These are phyloP conservation scores for Lasiosphaeria miniovina DNA, from an alignment of 495 filamentous ascomycete genomes.

Conservation along the genomic window DNA sequence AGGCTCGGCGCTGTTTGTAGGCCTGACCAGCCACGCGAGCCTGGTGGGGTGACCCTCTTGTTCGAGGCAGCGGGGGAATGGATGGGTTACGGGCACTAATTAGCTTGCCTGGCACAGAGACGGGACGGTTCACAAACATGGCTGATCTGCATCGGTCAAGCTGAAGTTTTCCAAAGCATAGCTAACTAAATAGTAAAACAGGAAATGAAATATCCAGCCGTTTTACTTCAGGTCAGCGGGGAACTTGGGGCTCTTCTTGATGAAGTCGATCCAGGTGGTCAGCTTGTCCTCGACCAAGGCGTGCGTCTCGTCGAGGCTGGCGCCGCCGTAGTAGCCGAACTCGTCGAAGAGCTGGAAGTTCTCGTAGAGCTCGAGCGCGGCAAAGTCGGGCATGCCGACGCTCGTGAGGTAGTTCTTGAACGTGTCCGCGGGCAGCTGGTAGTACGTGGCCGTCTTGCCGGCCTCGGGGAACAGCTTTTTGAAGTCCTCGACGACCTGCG, in stretches of 20 bases:
- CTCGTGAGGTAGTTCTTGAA: constrained; percentile 44
- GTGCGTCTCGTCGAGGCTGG: constrained; percentile 32
- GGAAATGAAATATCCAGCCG: too few relatives aligned
- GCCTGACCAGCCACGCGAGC: too few relatives aligned
- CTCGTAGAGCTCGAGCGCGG: constrained; percentile 52
- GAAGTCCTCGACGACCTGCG: constrained; percentile 49
- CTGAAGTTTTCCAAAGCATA: too few relatives aligned
- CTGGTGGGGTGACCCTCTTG: too few relatives aligned
- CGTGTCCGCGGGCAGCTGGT: constrained; percentile 42
- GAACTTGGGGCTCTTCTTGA: constrained; percentile 14
- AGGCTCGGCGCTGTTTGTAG: too few relatives aligned
- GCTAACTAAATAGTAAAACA: too few relatives aligned
- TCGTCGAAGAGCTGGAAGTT: constrained; percentile 50
- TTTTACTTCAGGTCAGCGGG: neutral
- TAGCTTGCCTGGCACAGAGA: too few relatives aligned
- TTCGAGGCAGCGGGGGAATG: too few relatives aligned
- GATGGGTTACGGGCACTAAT: too few relatives aligned
- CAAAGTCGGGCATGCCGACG: constrained; percentile 37
- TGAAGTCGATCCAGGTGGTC: constrained; percentile 40
- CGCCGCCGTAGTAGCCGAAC: constrained; percentile 53
- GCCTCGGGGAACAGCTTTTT: constrained; percentile 45
- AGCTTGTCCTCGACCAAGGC: constrained; percentile 35
- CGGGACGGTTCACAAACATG: too few relatives aligned
- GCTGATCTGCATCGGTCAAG: too few relatives aligned
- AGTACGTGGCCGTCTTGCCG: constrained; percentile 44